A percentile compares a stretch with the other conserved stretches of the same genome.
These are phyloP conservation scores for Cladophialophora psammophila DNA, from an alignment of 2,329 filamentous ascomycete species.

Conservation along the genomic window DNA sequence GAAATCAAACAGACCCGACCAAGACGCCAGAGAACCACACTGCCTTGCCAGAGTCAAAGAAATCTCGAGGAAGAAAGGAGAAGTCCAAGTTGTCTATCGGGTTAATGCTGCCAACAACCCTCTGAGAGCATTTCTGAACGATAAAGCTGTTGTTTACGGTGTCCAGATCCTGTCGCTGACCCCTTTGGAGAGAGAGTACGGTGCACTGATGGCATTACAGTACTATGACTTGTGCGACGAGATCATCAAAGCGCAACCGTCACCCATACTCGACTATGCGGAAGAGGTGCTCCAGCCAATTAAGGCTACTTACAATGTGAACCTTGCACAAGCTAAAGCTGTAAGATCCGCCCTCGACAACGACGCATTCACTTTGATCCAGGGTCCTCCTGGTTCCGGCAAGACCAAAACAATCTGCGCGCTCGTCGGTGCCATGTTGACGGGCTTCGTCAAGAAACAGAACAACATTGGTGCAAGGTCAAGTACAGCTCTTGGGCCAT, in stretches of 20 bases:
- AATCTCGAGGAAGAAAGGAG: slow-evolving; percentile 79
- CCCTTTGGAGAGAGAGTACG: slow-evolving; percentile 94
- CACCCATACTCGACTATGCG: slow-evolving; percentile 81
- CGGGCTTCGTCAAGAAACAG: slow-evolving; percentile 60
- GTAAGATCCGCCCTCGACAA: slow-evolving; percentile 93
- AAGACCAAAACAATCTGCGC: slow-evolving; percentile 99
- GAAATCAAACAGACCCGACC: slow-evolving; percentile 73
- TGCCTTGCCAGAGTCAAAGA: slow-evolving; percentile 86
- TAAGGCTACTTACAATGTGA: slow-evolving; percentile 81
- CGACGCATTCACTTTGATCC: slow-evolving; percentile 94
- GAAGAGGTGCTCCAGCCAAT: slow-evolving; percentile 74
- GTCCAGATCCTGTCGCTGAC: slow-evolving; percentile 91
- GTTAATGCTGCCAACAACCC: slow-evolving; percentile 70
- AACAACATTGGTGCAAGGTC: slow-evolving; percentile 56
- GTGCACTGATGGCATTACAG: slow-evolving; percentile 85
- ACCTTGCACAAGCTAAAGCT: slow-evolving; percentile 86
- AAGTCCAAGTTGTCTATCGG: slow-evolving; percentile 84
- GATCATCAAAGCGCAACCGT: slow-evolving; percentile 86
- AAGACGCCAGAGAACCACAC: slow-evolving; percentile 70
- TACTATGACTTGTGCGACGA: slow-evolving; percentile 97
- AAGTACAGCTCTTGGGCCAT: slow-evolving; percentile 40
- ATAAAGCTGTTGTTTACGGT: slow-evolving; percentile 73
- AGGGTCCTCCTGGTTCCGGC: slow-evolving; percentile 93
- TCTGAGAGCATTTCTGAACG: slow-evolving; percentile 70
- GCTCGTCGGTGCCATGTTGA: slow-evolving; percentile 87